phyloP scores from a whole-genome alignment of 1,139 yeast species.

The Yamadazyma trypodendri region DNA sequence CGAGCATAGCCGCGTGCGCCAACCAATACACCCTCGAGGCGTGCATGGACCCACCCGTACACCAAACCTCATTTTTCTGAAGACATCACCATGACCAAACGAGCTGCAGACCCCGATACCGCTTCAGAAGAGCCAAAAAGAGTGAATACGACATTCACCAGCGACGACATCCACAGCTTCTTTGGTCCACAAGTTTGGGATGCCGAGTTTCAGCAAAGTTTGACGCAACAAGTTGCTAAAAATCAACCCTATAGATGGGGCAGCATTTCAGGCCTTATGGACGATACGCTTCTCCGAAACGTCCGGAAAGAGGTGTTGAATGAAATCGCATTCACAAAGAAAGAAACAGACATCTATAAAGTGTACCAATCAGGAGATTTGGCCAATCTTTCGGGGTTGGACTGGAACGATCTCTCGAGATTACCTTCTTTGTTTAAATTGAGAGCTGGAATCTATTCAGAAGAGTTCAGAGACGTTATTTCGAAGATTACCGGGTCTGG shows the following conservation, averaged over 20 bases:
- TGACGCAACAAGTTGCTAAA: conserved; percentile 41
- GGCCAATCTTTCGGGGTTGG: conserved; percentile 86
- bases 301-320: conserved; percentile 83
- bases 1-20: no score
- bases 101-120: neutral
- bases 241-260: conserved; percentile 92
- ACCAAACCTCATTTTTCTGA: no score
- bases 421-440: conserved; percentile 73
- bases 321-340: conserved; percentile 86
- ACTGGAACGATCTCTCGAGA: conserved; percentile 69
- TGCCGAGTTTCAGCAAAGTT: conserved; percentile 34
- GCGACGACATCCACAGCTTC: conserved; percentile 42
- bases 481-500: conserved; percentile 87
- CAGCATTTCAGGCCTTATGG: conserved; percentile 66
- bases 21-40: no score
- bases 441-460: conserved; percentile 83
- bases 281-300: conserved; percentile 70
- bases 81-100: neutral
- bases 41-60: neutral
- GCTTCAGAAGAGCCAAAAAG: conserved; percentile 17
- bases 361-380: conserved; percentile 94
- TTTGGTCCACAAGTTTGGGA: conserved; percentile 60
- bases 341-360: conserved; percentile 95
- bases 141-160: conserved; percentile 22
- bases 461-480: conserved; percentile 78